Base-by-base conservation (phyloP, 495 filamentous ascomycete genomes). In the Cercophora samala region DNA sequence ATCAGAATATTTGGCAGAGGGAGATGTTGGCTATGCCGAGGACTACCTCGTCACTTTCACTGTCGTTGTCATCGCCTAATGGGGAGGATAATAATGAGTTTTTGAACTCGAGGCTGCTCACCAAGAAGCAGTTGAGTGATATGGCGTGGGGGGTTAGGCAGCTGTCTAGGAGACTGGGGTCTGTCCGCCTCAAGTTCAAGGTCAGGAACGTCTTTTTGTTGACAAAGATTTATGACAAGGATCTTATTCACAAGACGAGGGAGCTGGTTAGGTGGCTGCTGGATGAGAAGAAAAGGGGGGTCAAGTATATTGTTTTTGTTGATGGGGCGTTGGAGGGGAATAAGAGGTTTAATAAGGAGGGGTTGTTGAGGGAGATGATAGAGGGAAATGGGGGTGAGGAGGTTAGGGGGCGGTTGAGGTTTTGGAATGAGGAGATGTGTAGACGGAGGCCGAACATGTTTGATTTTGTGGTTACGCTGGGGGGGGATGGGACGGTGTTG, bases 111-210 rank as follows among this genome's bases (percentile, higher is more conserved):
- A 78, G 84, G 17, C 85, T 95, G 37, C 82, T 99, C 68, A 97
- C 93, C 2, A 99, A 98, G 78, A 90, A 88, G 66, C 92, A 99
- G 76, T 82, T 99, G 42, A 90, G 89, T 1, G 95, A 98, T 68
- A 97, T 99, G 95, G 93, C 93, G 0, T 92, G 91, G 86, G 93
- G 93, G 23, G 93, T 99, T 64, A 85, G 95, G 29, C 93, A 97
- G 73, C 81, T 99, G 58, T 91, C 90, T 29, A 93, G 97, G 75
- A 90, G 90, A 63, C 82, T 98, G 63, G 89, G 90, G 55, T 90
- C 85, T 75, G 86, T 96, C 71, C 84, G 85, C 64, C 80, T 97
- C 62, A 92, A 89, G 79, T 84, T 97, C 68, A 87, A 87, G 6
- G 91, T 95, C 63, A 87, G 87, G 77, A 90, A 83, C 65, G 85